Conservation (phyloP, 331 rosid genomes). For the Rhamnella rubrinervis region DNA sequence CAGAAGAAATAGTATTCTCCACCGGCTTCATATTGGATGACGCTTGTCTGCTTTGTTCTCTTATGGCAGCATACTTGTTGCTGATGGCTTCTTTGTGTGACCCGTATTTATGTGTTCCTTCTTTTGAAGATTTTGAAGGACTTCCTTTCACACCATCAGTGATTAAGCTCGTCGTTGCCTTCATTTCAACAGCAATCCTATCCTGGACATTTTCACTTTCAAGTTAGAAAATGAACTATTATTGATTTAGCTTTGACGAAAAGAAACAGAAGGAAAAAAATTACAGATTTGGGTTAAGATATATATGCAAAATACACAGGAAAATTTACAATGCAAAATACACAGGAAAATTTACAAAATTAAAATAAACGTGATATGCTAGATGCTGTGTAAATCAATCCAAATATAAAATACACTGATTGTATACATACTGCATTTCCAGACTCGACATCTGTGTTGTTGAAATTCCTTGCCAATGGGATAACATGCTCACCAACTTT, state of each 20-base stretch:
- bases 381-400: not conserved
- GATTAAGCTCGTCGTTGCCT: conserved; percentile 35
- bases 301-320: not conserved
- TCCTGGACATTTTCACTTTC: conserved; percentile 47
- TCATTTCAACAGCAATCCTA: conserved; percentile 56
- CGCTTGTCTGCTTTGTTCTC: conserved; percentile 62
- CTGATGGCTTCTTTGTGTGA: conserved; percentile 80
- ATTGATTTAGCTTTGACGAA: not conserved
- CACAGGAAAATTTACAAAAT: not conserved
- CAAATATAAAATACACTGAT: not conserved
- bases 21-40: conserved; percentile 46
- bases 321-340: not conserved
- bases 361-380: not conserved
- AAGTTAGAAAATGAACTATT: conserved; percentile 8
- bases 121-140: conserved; percentile 48
- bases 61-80: conserved; percentile 71
- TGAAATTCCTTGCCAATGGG: conserved; percentile 80
- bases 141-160: conserved; percentile 40
- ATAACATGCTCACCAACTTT: conserved; percentile 80
- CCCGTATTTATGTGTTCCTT: conserved; percentile 60
- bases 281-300: not conserved
- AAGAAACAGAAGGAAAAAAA: not conserved
- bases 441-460: conserved; percentile 53
- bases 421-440: conserved; percentile 50
- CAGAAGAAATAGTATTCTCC: conserved; percentile 48